These are phyloP conservation scores for Massarina eburnea DNA, from an alignment of 2,329 filamentous ascomycete genomes.

Conservation along the genomic window DNA sequence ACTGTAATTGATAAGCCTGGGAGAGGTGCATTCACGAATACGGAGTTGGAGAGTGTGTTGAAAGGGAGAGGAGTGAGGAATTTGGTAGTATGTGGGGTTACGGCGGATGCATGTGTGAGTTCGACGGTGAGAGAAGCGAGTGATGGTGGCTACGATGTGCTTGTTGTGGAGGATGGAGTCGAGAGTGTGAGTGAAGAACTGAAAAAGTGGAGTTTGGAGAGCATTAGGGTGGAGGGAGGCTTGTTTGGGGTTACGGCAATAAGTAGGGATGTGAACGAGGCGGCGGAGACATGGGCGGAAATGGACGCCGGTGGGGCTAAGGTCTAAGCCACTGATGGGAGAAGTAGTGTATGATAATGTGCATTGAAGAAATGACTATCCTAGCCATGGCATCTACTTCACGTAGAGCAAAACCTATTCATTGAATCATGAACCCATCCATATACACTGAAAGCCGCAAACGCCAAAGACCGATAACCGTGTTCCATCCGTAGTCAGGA, in stretches of 20 bases:
- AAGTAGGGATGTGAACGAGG: constrained; percentile 24
- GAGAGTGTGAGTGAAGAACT: constrained; percentile 32
- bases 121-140: constrained; percentile 59
- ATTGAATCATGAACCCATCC: constrained; percentile 29
- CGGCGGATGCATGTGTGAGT: constrained; percentile 59
- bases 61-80: constrained; percentile 56
- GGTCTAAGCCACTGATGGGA: constrained; percentile 1
- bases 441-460: constrained; percentile 20
- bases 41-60: constrained; percentile 56
- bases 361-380: constrained; percentile 32
- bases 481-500: constrained; percentile 27
- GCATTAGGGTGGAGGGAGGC: constrained; percentile 29
- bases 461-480: constrained; percentile 35
- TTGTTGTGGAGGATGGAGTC: constrained; percentile 54
- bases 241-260: constrained; percentile 30
- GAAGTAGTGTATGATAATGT: constrained; percentile 15
- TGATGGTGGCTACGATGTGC: constrained; percentile 58
- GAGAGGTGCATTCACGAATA: constrained; percentile 56
- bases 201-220: constrained; percentile 32
- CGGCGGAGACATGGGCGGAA: constrained; percentile 24
- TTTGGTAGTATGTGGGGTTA: constrained; percentile 57
- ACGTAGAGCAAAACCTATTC: constrained; percentile 16
- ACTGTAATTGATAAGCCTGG: constrained; percentile 59
- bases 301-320: not conserved
- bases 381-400: constrained; percentile 15